A percentile compares a stretch with the other conserved stretches of the same genome.
Evolutionary conservation across 306 rosid genomes (phyloP).

Genomic region (Corylus heterophylla): DNA sequence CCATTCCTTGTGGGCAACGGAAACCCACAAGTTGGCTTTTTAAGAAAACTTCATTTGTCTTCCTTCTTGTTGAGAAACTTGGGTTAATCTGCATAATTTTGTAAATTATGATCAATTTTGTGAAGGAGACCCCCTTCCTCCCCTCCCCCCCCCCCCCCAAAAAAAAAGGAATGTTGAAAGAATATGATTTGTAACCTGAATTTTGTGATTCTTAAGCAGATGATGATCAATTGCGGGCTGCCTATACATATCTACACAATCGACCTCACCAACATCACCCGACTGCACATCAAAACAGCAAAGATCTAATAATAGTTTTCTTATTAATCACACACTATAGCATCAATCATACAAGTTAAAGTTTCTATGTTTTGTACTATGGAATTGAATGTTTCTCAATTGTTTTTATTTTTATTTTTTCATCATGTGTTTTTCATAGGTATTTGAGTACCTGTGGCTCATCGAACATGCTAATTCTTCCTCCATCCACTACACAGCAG

Average conservation of each 20-base stretch:
- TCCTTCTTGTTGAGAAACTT: background rate
- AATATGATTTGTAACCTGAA: slow-evolving; percentile 15
- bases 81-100: slow-evolving; percentile 9
- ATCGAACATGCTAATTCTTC: background rate
- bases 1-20: slow-evolving; percentile 24
- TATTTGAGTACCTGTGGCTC: background rate
- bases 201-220: slow-evolving; percentile 30
- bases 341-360: background rate
- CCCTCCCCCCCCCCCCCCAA: too few species aligned
- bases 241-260: slow-evolving; percentile 35
- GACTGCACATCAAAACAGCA: background rate
- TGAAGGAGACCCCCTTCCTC: background rate
- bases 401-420: background rate
- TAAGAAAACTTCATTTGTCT: slow-evolving; percentile 1
- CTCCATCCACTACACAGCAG: background rate
- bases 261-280: background rate
- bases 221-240: slow-evolving; percentile 34
- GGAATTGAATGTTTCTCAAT: too few species aligned
- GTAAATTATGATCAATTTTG: background rate
- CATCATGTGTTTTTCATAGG: background rate
- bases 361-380: too few species aligned
- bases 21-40: background rate
- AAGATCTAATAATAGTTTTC: background rate
- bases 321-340: background rate
- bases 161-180: background rate